Conservation (phyloP, 2,329 filamentous ascomycete species). For the Nigrospora osmanthi region DNA sequence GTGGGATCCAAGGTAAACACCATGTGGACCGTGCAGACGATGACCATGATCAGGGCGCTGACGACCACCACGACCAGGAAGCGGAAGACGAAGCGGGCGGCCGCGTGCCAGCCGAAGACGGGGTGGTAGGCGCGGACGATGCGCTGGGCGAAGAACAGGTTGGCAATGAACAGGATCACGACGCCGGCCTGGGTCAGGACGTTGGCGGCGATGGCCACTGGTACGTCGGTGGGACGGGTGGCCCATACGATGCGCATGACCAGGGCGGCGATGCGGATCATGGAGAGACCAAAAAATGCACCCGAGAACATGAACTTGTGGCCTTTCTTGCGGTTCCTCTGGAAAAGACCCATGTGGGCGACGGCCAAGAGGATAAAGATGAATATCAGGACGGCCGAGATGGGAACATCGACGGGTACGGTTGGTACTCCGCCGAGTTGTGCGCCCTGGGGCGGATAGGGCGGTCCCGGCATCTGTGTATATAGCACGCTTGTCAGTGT, state of each 20-base stretch:
- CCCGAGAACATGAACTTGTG: conserved; percentile 30
- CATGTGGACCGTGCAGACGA: conserved; percentile 18
- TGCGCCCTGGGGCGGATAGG: neutral
- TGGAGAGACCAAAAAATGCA: conserved; percentile 27
- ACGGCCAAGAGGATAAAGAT: neutral
- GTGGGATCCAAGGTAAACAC: conserved; percentile 16
- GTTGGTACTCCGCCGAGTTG: neutral
- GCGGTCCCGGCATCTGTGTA: neutral
- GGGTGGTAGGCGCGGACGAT: conserved; percentile 29
- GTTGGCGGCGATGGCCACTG: conserved; percentile 23
- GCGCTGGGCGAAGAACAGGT: conserved; percentile 30
- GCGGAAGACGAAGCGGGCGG: conserved; percentile 16
- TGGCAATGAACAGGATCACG: conserved; percentile 25
- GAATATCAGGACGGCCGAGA: neutral
- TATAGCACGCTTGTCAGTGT: neutral
- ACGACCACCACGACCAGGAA: conserved; percentile 18
- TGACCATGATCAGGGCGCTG: conserved; percentile 21
- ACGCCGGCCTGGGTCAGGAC: conserved; percentile 29
- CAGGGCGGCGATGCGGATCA: conserved; percentile 24
- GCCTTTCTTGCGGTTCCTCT: conserved; percentile 20
- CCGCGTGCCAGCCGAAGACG: conserved; percentile 22
- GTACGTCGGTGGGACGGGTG: conserved; percentile 13
- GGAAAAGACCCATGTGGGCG: conserved; percentile 49
- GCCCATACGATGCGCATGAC: conserved; percentile 28
- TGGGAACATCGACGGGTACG: neutral